Percentiles rank a stretch among this genome's conserved stretches.
Evolutionary conservation across 2,329 filamentous ascomycete genomes (phyloP).

Genomic region (Myotisia sp.): DNA sequence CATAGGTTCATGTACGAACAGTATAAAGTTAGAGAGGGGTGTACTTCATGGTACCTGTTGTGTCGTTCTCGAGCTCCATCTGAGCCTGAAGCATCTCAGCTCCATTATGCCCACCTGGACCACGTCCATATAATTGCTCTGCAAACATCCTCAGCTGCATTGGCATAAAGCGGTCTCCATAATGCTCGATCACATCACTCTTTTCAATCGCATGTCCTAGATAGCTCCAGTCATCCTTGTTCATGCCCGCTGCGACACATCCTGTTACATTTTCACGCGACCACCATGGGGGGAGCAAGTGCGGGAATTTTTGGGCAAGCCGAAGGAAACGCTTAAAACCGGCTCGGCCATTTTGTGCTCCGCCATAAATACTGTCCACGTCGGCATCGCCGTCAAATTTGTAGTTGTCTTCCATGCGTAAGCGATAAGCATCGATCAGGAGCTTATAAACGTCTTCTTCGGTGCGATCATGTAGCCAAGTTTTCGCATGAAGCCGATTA

Average conservation of each 20-base stretch:
- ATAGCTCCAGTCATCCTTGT: neutral
- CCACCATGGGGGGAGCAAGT: constrained; percentile 37
- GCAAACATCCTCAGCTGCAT: constrained; percentile 40
- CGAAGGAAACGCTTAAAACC: constrained; percentile 20
- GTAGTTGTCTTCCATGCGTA: constrained; percentile 32
- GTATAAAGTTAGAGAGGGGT: no score
- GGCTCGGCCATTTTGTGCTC: constrained; percentile 24
- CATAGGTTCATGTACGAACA: no score
- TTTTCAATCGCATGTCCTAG: constrained; percentile 21
- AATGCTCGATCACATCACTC: constrained; percentile 28
- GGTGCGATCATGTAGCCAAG: constrained; percentile 11
- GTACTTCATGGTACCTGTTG: no score
- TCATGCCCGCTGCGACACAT: constrained; percentile 27
- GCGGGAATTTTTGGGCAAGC: constrained; percentile 16
- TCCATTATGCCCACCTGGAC: no score
- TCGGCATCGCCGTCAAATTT: no score
- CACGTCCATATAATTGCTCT: constrained; percentile 26
- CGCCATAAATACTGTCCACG: no score
- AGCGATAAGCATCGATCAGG: constrained; percentile 36
- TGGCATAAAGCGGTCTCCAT: constrained; percentile 32
- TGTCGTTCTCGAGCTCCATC: no score
- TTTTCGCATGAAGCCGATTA: constrained; percentile 8
- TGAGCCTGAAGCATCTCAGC: no score
- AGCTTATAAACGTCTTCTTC: constrained; percentile 33
- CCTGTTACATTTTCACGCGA: constrained; percentile 22